phyloP scores from a whole-genome alignment of 108 stramenopile species.

The Poteriospumella lacustris region DNA sequence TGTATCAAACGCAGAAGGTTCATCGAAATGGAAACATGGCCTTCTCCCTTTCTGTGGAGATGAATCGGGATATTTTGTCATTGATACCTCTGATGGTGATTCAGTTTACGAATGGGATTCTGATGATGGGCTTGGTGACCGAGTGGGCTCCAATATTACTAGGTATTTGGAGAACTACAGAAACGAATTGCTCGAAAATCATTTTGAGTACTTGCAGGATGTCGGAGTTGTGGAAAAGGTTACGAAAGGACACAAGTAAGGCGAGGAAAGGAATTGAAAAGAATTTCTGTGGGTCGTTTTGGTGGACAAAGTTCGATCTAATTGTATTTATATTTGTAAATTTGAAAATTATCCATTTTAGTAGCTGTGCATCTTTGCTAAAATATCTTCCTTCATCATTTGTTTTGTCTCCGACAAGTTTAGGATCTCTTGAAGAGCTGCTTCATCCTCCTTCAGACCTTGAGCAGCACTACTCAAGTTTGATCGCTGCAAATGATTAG shows the following conservation, averaged over 20 bases:
- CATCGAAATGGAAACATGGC: neutral
- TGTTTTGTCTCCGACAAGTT: too few relatives aligned
- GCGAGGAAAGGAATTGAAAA: neutral
- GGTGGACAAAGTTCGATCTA: too few relatives aligned
- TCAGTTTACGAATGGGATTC: slow-evolving; percentile 2
- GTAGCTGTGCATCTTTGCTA: too few relatives aligned
- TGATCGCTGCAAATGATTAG: too few relatives aligned
- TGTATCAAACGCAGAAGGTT: neutral
- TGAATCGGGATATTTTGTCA: neutral
- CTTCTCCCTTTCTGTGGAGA: neutral
- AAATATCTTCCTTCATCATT: too few relatives aligned
- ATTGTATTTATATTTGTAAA: too few relatives aligned
- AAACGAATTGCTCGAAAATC: slow-evolving; percentile 39
- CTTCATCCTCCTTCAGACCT: too few relatives aligned
- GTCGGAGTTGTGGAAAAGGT: slow-evolving; percentile 39
- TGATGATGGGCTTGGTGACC: slow-evolving; percentile 11
- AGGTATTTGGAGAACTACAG: slow-evolving; percentile 35
- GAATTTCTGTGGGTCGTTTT: neutral
- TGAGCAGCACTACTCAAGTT: too few relatives aligned
- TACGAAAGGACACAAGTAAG: neutral
- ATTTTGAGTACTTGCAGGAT: slow-evolving; percentile 36
- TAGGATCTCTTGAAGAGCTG: too few relatives aligned
- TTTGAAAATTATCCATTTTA: too few relatives aligned
- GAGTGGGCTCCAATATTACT: neutral
- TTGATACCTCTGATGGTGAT: neutral